phyloP scores from a whole-genome alignment of 176 grass and related monocot species.

The Tillandsia leiboldiana region DNA sequence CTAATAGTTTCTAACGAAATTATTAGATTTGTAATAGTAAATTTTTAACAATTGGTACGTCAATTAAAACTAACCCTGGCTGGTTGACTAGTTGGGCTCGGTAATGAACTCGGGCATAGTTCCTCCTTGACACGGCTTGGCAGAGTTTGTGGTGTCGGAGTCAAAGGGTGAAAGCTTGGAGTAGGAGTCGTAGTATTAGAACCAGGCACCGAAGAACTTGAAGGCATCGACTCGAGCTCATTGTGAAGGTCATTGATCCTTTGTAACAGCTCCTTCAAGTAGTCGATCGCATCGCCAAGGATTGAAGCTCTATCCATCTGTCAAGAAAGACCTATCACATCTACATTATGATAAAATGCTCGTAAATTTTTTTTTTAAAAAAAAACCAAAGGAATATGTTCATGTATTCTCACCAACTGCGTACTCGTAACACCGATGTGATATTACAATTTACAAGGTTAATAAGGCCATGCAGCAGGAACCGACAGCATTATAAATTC shows the following conservation, averaged over 20 bases:
- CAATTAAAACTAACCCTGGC: slow-evolving; percentile 42
- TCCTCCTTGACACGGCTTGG: slow-evolving; percentile 62
- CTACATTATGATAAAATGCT: neutral
- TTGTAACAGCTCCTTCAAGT: slow-evolving; percentile 74
- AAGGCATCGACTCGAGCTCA: slow-evolving; percentile 52
- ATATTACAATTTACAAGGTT: neutral
- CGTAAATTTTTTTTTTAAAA: neutral
- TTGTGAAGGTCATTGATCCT: slow-evolving; percentile 62
- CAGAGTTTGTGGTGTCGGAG: slow-evolving; percentile 46
- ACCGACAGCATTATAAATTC: neutral
- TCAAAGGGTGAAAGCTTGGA: slow-evolving; percentile 49
- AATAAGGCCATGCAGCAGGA: neutral
- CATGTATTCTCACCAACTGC: neutral
- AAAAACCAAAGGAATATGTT: neutral
- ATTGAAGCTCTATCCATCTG: slow-evolving; percentile 81
- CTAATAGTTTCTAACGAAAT: neutral
- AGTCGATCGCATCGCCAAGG: slow-evolving; percentile 74
- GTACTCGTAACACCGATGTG: neutral
- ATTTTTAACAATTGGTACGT: neutral
- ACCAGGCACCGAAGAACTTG: slow-evolving; percentile 44
- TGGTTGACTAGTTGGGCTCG: slow-evolving; percentile 43
- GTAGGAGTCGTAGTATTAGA: slow-evolving; percentile 6
- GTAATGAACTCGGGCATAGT: slow-evolving; percentile 39
- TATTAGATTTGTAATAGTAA: neutral
- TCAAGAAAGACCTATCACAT: slow-evolving; percentile 4